Evolutionary conservation across 257 asterid species (phyloP).

Genomic region (Gardenia jasminoides): DNA sequence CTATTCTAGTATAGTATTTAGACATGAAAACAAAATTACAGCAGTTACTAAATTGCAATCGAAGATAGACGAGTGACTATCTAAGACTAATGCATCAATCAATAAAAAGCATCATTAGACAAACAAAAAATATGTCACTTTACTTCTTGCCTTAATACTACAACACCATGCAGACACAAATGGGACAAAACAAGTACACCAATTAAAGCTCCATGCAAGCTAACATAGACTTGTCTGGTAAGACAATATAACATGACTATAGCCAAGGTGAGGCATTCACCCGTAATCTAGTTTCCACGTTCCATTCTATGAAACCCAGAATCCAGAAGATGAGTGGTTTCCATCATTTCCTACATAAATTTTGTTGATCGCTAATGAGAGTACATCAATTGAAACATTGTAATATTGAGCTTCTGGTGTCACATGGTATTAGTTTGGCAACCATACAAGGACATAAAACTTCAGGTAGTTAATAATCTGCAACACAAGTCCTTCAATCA

Average conservation of each 20-base stretch:
- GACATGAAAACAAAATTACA: neutral
- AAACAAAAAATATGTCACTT: neutral
- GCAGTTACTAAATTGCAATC: neutral
- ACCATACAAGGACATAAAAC: neutral
- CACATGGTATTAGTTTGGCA: neutral
- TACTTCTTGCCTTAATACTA: neutral
- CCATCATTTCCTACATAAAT: neutral
- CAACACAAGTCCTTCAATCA: too few species aligned
- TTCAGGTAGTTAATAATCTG: too few species aligned
- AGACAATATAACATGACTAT: neutral
- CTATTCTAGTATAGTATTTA: neutral
- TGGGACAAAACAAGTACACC: neutral
- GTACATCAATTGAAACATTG: neutral
- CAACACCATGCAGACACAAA: neutral
- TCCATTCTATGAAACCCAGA: neutral
- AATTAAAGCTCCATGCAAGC: neutral
- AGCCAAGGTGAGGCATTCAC: neutral
- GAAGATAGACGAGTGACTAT: neutral
- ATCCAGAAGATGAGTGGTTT: neutral
- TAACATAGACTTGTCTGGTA: neutral
- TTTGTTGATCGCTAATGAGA: neutral
- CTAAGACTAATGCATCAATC: neutral
- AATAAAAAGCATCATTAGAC: neutral
- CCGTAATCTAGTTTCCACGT: neutral
- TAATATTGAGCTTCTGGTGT: neutral